Evolutionary conservation across 257 asterid species (phyloP), one percentile per base, ranked within the genome.

Genomic region (Ocimum tenuiflorum): DNA sequence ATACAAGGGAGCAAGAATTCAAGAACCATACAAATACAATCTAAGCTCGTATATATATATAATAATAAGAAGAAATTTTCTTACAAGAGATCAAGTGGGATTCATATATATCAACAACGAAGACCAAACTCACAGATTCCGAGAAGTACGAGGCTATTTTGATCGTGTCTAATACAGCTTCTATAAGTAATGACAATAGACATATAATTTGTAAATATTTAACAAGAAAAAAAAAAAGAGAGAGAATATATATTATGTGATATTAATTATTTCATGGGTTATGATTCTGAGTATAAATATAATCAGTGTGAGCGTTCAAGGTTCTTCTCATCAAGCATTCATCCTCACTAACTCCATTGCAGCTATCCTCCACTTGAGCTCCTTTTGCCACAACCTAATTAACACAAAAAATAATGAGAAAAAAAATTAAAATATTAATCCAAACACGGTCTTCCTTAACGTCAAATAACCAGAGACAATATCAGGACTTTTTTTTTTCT

Each of bases 271-370:
- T 20, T 48, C 51, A 86, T n/a, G 89, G 87, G 3, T 81, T 79
- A 8, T 80, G 81, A 2, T 73, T 60, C 76, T 87, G 95, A 45
- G 95, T 87, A 14, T 87, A 87, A 42, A 85, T 87, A 65, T 85
- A 87, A 60, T 87, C 95, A 46, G 65, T 51, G 69, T 85, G 91
- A 22, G 91, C 95, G 67, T 39, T 76, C 3, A 82, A 74, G 14
- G 85, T 82, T 38, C 86, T 82, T 46, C 89, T 85, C 87, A 63
- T 82, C 75, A 87, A 74, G 59, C 89, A 87, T 71, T 85, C 89
- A 19, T 83, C 89, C 55, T 83, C 84, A 39, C 75, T 72, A 12
- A 77, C 42, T 64, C 86, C 91, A 3, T 55, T 55, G 80, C 88
- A 84, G 53, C 35, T 68, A 31, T 77, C 79, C 74, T 81, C 84